Evolutionary conservation across 139 green algal genomes (phyloP), one percentile per base, ranked within the genome.

Genomic region (Chlorella ohadii): DNA sequence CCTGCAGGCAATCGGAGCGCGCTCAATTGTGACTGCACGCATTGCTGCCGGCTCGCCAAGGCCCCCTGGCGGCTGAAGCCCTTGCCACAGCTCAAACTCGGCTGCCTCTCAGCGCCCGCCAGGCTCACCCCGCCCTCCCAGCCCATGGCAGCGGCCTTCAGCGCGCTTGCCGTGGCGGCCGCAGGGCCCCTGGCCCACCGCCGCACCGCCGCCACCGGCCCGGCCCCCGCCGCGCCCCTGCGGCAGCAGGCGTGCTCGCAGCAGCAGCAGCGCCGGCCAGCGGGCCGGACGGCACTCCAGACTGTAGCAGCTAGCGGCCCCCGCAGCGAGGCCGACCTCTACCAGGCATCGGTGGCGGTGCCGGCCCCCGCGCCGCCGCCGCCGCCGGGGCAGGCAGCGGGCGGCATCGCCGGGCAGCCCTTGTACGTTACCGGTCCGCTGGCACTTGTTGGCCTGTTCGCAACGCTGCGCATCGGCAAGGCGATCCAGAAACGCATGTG

Each of bases 321-420:
- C 19, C 19, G 64, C 34, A 72, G 39, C 55, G 84, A 88, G 64
- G 84, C 84, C 17, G 84, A 88, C 64, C 55, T 85, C 12, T 88
- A 88, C 27, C 38, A 85, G 55, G 28, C 11, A 34, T 77, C 25
- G 12, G 51, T 59, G 51, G 51, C 51, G 51, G 51, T 59, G 51
- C 51, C 51, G 12, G 36, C 57, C 36, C 76, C 78, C 11, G 38
- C 51, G 39, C 61, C 51, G 72, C 31, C 27, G n/a, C 56, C 51
- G 22, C 36, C 41, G 23, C 11, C 51, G 34, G 16, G 44, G 25
- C 41, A 19, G 73, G 51, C 7, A 47, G 39, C 74, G 57, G 75
- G 28, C 51, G 51, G 51, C 51, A 20, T 59, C 15, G 51, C 12
- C 3, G 51, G 11, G 51, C 75, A 51, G 64, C 86, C 83, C 25